Conservation (phyloP, 2,329 filamentous ascomycete genomes). For the Penicillium sp. region DNA sequence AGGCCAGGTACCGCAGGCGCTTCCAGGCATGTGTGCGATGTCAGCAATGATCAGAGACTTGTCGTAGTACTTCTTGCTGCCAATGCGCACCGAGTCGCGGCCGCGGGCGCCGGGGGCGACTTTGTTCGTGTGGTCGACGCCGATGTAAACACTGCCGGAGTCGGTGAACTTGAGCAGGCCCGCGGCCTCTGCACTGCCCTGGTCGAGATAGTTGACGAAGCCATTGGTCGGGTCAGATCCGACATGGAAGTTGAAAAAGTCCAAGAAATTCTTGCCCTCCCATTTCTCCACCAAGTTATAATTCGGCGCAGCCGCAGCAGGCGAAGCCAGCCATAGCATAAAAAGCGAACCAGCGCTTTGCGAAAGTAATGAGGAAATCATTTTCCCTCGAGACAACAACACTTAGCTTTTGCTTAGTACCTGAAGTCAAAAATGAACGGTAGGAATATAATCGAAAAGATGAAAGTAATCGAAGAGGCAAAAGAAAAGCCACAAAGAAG, state of each 20-base stretch:
- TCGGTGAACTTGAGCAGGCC: constrained; percentile 36
- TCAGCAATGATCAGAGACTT: constrained; percentile 47
- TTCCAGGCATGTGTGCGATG: constrained; percentile 46
- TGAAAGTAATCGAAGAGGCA: not conserved
- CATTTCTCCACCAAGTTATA: constrained; percentile 43
- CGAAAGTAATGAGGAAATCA: constrained; percentile 28
- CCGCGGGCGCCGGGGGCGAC: constrained; percentile 36
- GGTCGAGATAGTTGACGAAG: constrained; percentile 48
- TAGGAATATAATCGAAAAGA: constrained; percentile 10
- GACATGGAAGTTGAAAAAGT: constrained; percentile 48
- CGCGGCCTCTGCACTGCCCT: constrained; percentile 34
- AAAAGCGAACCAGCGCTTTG: constrained; percentile 31
- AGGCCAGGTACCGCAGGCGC: constrained; percentile 50
- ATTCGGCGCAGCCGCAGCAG: constrained; percentile 16
- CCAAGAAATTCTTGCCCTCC: constrained; percentile 46
- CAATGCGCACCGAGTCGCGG: constrained; percentile 44
- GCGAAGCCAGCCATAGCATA: constrained; percentile 25
- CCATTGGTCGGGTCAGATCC: constrained; percentile 47
- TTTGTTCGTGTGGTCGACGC: constrained; percentile 40
- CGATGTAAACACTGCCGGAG: constrained; percentile 40
- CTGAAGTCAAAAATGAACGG: not conserved
- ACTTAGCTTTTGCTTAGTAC: too few relatives aligned
- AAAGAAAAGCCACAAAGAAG: constrained; percentile 7
- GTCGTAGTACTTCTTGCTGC: constrained; percentile 42
- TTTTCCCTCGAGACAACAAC: constrained; percentile 9